These are phyloP conservation scores for Sporothrix euskadiensis DNA, from an alignment of 2,329 filamentous ascomycete species.

Conservation along the genomic window DNA sequence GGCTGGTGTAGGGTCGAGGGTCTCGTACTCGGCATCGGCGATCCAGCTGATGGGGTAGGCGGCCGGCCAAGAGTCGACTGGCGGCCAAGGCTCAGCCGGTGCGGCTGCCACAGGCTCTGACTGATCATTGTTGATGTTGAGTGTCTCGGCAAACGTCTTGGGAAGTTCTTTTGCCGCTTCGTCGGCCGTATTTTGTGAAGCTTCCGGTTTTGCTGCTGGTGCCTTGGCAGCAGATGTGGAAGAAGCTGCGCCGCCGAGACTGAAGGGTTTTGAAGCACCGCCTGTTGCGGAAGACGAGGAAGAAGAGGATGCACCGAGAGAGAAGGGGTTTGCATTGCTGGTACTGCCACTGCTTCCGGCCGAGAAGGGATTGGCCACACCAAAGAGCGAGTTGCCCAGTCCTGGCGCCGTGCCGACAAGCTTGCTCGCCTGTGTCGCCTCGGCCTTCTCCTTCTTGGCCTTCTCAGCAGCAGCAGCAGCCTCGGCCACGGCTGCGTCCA, in stretches of 20 bases:
- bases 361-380: constrained; percentile 52
- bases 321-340: constrained; percentile 37
- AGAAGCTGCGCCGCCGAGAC: constrained; percentile 26
- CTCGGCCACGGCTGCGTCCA: constrained; percentile 40
- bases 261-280: constrained; percentile 33
- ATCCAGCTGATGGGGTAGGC: constrained; percentile 78
- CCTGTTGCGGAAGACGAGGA: constrained; percentile 1
- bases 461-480: constrained; percentile 34
- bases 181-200: constrained; percentile 19
- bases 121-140: constrained; percentile 66
- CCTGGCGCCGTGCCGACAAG: constrained; percentile 41
- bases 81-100: constrained; percentile 74
- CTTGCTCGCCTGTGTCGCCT: constrained; percentile 37
- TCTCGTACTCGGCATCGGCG: constrained; percentile 88
- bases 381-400: constrained; percentile 70
- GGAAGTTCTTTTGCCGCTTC: constrained; percentile 45
- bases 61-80: constrained; percentile 60
- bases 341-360: constrained; percentile 39
- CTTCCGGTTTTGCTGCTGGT: constrained; percentile 30
- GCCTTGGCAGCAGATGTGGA: not conserved
- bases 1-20: constrained; percentile 62
- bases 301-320: constrained; percentile 31
- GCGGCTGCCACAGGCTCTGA: constrained; percentile 36
- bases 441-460: constrained; percentile 40
- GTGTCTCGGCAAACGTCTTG: constrained; percentile 70